phyloP scores from a whole-genome alignment of 352 stramenopile genomes.

The Hyaloperonospora arabidopsidis region DNA sequence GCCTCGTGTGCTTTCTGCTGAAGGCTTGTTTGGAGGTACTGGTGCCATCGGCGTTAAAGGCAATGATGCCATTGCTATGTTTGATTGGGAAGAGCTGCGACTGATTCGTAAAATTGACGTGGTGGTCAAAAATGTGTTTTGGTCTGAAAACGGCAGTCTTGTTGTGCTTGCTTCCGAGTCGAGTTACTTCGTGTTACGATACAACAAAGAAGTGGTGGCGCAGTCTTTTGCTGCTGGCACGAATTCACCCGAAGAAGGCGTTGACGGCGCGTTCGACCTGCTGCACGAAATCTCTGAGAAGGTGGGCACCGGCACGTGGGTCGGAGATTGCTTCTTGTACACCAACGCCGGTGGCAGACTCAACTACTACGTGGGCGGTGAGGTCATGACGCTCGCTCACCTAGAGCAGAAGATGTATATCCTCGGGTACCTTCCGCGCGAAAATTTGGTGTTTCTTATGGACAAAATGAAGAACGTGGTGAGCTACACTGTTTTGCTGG shows the following conservation, averaged over 20 bases:
- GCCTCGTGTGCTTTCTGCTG: conserved; percentile 89
- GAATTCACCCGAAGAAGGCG: conserved; percentile 88
- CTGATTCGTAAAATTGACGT: conserved; percentile 98
- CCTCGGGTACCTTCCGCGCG: conserved; percentile 96
- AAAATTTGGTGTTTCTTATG: conserved; percentile 98
- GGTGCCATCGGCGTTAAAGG: conserved; percentile 94
- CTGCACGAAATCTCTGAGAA: conserved; percentile 96
- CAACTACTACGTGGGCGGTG: conserved; percentile 99
- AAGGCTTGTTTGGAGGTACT: conserved; percentile 93
- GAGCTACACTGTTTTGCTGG: conserved; percentile 88
- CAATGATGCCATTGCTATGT: conserved; percentile 95
- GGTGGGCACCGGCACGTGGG: conserved; percentile 94
- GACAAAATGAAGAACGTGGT: conserved; percentile 95
- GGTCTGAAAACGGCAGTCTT: conserved; percentile 94
- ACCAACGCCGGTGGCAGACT: conserved; percentile 90
- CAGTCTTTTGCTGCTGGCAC: conserved; percentile 86
- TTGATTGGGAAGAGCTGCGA: conserved; percentile 97
- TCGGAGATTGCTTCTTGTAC: conserved; percentile 99
- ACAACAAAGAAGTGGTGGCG: conserved; percentile 87
- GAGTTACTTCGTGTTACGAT: conserved; percentile 94
- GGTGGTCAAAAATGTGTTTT: conserved; percentile 94
- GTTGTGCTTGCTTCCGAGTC: conserved; percentile 93
- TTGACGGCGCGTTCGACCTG: conserved; percentile 97
- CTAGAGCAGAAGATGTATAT: conserved; percentile 95
- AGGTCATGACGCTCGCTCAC: conserved; percentile 97